phyloP scores from a whole-genome alignment of 139 green algal species.

The Volvox africanus region DNA sequence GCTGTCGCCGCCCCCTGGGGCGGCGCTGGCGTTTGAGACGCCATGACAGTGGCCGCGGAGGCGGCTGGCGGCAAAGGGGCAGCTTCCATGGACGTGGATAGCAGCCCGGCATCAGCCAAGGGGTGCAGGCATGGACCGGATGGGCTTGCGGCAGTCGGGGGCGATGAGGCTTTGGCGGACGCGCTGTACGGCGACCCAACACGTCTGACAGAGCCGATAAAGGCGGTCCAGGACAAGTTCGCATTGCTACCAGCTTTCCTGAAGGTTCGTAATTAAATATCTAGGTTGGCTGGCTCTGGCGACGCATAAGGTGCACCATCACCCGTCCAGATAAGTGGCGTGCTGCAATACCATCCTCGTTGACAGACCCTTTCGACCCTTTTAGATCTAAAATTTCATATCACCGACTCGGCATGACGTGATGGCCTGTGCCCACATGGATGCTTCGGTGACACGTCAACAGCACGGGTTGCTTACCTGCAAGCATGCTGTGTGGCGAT shows the following conservation, averaged over 20 bases:
- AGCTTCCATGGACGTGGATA: conserved; percentile 31
- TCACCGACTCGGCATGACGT: too few species aligned
- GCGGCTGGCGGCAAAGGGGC: not conserved
- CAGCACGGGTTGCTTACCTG: too few species aligned
- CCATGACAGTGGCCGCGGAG: not conserved
- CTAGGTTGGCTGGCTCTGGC: too few species aligned
- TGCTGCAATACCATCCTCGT: too few species aligned
- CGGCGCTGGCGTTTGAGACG: not conserved
- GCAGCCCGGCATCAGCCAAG: not conserved
- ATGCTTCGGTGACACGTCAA: too few species aligned
- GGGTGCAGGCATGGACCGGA: not conserved
- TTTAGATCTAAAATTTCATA: too few species aligned
- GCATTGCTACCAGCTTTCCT: conserved; percentile 95
- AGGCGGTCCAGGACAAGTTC: conserved; percentile 93
- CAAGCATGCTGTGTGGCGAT: too few species aligned
- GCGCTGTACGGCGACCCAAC: conserved; percentile 65
- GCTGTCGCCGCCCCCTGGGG: conserved; percentile 3
- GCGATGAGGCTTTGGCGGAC: conserved; percentile 75
- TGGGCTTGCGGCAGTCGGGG: not conserved
- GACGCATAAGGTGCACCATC: too few species aligned
- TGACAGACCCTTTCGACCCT: too few species aligned
- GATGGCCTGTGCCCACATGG: too few species aligned
- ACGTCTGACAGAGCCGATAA: conserved; percentile 84
- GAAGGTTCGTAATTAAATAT: conserved; percentile 67
- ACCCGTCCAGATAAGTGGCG: too few species aligned